phyloP scores from a whole-genome alignment of 495 filamentous ascomycete genomes.

The Staphylotrichum tortipilum region DNA sequence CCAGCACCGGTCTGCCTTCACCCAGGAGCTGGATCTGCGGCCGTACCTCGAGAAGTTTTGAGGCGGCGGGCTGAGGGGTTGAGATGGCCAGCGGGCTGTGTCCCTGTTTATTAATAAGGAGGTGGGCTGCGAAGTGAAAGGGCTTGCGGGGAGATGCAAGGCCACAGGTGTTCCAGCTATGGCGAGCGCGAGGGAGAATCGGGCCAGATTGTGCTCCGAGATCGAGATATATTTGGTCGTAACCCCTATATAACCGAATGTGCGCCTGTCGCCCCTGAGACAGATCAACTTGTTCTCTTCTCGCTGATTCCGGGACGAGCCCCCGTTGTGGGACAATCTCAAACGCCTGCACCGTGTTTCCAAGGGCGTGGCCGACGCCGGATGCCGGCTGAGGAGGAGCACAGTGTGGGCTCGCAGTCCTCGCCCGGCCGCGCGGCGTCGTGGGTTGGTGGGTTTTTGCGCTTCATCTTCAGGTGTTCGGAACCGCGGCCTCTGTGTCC shows the following conservation, averaged over 20 bases:
- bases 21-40: conserved; percentile 76
- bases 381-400: conserved; percentile 17
- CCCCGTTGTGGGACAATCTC: conserved; percentile 1
- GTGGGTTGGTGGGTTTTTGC: conserved; percentile 2
- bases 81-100: background rate
- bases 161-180: too few relatives aligned
- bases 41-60: conserved; percentile 71
- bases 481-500: conserved; percentile 5
- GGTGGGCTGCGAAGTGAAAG: too few relatives aligned
- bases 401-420: conserved; percentile 14
- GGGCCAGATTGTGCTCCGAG: background rate
- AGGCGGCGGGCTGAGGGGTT: background rate
- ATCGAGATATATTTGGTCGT: conserved; percentile 8
- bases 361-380: conserved; percentile 3
- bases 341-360: background rate
- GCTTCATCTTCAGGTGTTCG: conserved; percentile 20
- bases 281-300: background rate
- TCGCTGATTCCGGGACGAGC: background rate
- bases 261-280: background rate
- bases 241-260: conserved; percentile 2
- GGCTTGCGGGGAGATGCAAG: too few relatives aligned
- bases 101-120: too few relatives aligned
- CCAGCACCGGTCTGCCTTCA: conserved; percentile 72
- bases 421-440: conserved; percentile 12
- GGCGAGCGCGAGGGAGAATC: too few relatives aligned